phyloP scores from a whole-genome alignment of 371 early-diverging fungal genomes.

The Mucor indicus region DNA sequence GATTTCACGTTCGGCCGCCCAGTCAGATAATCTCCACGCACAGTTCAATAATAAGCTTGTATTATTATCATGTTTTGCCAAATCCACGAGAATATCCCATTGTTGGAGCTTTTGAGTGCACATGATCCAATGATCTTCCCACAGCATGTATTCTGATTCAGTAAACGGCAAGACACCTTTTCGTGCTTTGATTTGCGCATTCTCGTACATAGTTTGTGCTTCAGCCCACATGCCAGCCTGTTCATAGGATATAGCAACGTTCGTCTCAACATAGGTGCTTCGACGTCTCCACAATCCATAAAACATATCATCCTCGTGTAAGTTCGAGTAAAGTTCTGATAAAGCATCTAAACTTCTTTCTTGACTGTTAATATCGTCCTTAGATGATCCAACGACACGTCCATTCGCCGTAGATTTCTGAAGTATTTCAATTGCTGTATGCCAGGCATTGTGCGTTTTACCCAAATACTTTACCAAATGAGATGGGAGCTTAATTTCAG shows the following conservation, averaged over 20 bases:
- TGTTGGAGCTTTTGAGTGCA: constrained; percentile 95
- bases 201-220: constrained; percentile 93
- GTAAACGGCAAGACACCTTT: constrained; percentile 86
- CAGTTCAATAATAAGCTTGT: constrained; percentile 84
- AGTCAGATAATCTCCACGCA: constrained; percentile 93
- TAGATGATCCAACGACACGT: constrained; percentile 48
- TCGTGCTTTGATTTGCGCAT: constrained; percentile 90
- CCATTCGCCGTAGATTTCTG: constrained; percentile 52
- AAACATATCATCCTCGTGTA: constrained; percentile 90
- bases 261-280: constrained; percentile 92
- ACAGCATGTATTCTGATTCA: constrained; percentile 94
- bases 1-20: constrained; percentile 77
- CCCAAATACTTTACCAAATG: constrained; percentile 91
- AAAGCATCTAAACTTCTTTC: constrained; percentile 89
- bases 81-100: constrained; percentile 96
- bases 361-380: constrained; percentile 76
- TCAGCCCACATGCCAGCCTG: constrained; percentile 92
- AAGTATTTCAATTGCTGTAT: constrained; percentile 78
- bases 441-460: constrained; percentile 90
- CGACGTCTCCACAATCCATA: constrained; percentile 93
- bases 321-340: constrained; percentile 72
- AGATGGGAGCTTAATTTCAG: constrained; percentile 82
- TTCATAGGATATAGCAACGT: constrained; percentile 91
- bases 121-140: constrained; percentile 97
- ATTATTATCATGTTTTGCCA: constrained; percentile 88